Base-by-base conservation (phyloP, 2,329 filamentous ascomycete genomes). In the Rhinocladiella similis region DNA sequence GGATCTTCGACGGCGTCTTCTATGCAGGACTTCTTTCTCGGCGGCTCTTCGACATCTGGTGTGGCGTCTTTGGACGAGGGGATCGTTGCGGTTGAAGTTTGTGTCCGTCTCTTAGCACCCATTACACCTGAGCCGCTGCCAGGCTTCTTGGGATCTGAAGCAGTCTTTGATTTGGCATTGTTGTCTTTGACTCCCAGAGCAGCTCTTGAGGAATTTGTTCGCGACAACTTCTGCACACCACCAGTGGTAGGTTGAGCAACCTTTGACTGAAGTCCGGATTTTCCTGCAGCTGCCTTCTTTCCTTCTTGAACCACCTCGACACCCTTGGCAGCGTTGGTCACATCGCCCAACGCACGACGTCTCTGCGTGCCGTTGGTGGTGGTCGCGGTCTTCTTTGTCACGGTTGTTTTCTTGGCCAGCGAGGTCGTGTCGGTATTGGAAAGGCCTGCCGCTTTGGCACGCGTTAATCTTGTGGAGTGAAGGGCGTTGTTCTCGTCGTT, bases 281-380 rank as follows among this genome's bases (percentile, higher is more conserved):
- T 87, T 69, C 78, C 80, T 39, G 75, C 75, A 36, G 78, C 72
- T 45, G 79, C 76, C 80, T 96, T 96, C 81, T 95, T 96, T 65
- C 81, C 84, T 54, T 90, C 88, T 54, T 74, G 80, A 70, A 63
- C 66, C 52, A 90, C 89, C 47, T 82, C 82, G 74, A 73, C 73
- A 14, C 65, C 65, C 62, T 97, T 97, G 67, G 85, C 85, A 62
- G 96, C 88, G 77, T 99, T 99, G 83, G 91, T 97, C 66, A 97
- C 89, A 78, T 99, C 94, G 56, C 90, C 91, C 36, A 99, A 83
- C 67, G 88, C 84, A 70, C 94, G 90, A 78, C 89, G 94, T 69
- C 88, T 83, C 59, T 79, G 80, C 47, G 80, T 73, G 67, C 79
- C 75, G 61, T 70, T 75, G 59, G 75, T 73, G 64, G 75, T 79